Base-by-base conservation (phyloP, 768 basidiomycete species). In the Collybiopsis confluens region DNA sequence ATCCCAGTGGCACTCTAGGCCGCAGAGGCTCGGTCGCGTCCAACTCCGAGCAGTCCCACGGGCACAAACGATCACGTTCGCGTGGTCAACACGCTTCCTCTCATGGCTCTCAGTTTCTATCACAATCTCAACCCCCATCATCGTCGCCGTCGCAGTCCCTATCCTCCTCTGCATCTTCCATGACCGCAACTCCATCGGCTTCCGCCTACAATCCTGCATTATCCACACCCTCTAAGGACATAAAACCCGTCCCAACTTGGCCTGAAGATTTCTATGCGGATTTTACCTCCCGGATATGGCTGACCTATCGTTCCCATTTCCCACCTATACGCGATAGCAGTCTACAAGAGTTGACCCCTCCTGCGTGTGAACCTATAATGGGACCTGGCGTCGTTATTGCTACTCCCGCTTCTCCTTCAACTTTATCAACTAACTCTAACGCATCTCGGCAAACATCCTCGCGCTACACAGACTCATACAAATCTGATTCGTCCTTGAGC, bases 291-390 rank as follows among this genome's bases (percentile, higher is more conserved):
- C 77, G 88, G 5, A 76, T 97, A 47, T 97, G 92, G 88, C 78
- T 95, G 41, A 96, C 94, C 0, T 98, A 98, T 70, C 89, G 95
- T 21, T 85, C 85, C 1, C 87, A 92, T 37, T 96, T 95, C 58
- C 66, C 81, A 0, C 87, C 92, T 2, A 94, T 98, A 60, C 75
- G 83, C 40, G 86, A 92, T 65, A 75, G 74, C 0, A 69, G 69
- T 2, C 57, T 77, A 35, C 70, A 59, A 2, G 76, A 77, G 58
- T 57, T 78, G 24, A 45, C 41, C 37, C 52, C 52, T 15, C 52
- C 52, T 23, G 46, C 46, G 18, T 52, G 46, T 36, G 53, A 46
- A 20, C 54, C 54, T 16, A 47, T 45, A 4, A 59, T 45, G 4
- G 62, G 59, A 4, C 46, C 60, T 23, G 52, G 38, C 24, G 47